phyloP scores from a whole-genome alignment of 192 early-diverging fungal species.

The Coemansia sp. region DNA sequence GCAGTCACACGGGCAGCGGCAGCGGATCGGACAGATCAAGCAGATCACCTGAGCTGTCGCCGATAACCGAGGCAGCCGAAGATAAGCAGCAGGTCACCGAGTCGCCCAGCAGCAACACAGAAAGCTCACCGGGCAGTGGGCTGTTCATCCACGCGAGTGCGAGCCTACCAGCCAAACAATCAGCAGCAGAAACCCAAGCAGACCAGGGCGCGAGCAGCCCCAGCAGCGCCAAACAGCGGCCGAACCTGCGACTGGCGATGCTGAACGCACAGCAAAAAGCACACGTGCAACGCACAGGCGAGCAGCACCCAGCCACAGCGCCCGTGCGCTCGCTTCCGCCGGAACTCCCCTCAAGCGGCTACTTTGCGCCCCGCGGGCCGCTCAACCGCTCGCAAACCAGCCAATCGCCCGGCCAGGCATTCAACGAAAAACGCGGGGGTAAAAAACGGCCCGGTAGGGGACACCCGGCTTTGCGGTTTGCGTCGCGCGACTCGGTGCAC shows the following conservation, averaged over 20 bases:
- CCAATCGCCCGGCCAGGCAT: neutral
- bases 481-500: constrained; percentile 40
- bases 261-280: constrained; percentile 23
- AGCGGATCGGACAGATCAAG: too few relatives aligned
- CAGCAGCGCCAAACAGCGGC: constrained; percentile 7
- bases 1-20: too few relatives aligned
- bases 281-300: constrained; percentile 1
- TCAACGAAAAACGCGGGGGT: neutral
- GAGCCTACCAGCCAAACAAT: constrained; percentile 10
- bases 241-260: constrained; percentile 39
- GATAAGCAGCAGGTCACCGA: too few relatives aligned
- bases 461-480: constrained; percentile 29
- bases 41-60: too few relatives aligned
- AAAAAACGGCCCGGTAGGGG: neutral
- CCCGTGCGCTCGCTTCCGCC: constrained; percentile 15
- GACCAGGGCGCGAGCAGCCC: too few relatives aligned
- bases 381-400: constrained; percentile 15
- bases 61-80: too few relatives aligned
- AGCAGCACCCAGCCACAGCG: constrained; percentile 29
- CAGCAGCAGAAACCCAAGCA: constrained; percentile 4
- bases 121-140: neutral
- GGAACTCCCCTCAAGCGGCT: constrained; percentile 37
- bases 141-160: constrained; percentile 1
- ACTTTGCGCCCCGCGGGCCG: constrained; percentile 39
- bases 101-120: neutral